Percentiles rank a stretch among this genome's conserved stretches.
These are phyloP conservation scores for Seminavis robusta DNA, from an alignment of 108 stramenopile genomes.

Conservation along the genomic window DNA sequence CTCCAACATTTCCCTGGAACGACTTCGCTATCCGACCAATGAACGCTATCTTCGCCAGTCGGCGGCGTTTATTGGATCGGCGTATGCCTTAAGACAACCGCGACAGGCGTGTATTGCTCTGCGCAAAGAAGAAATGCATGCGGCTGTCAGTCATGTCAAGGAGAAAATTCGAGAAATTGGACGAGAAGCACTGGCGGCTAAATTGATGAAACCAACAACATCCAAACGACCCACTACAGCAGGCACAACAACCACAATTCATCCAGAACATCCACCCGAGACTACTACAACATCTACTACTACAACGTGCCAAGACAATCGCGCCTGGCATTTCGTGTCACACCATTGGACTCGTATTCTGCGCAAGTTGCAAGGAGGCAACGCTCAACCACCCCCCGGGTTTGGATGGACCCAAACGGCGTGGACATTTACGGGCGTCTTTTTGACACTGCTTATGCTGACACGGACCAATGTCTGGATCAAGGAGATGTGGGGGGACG, in stretches of 20 bases:
- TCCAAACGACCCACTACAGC: no score
- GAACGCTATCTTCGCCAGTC: conserved; percentile 18
- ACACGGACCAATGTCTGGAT: neutral
- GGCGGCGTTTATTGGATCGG: conserved; percentile 28
- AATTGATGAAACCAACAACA: no score
- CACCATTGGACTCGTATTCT: no score
- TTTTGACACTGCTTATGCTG: neutral
- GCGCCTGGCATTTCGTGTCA: no score
- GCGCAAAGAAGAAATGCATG: conserved; percentile 1
- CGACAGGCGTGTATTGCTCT: conserved; percentile 7
- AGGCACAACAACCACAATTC: no score
- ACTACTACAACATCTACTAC: no score
- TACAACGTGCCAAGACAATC: no score
- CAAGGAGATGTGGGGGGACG: neutral
- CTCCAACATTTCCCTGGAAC: conserved; percentile 1
- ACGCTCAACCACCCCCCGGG: neutral
- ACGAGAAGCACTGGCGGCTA: no score
- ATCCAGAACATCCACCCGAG: no score
- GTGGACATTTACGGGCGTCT: neutral
- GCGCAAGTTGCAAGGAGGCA: no score
- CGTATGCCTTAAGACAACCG: conserved; percentile 12
- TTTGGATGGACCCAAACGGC: neutral
- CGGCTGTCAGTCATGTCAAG: conserved; percentile 15
- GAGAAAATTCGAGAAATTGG: neutral
- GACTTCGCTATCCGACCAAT: conserved; percentile 7